These are phyloP conservation scores for Rhodotorula mucilaginosa DNA, from an alignment of 1,284 basidiomycete species.

Conservation along the genomic window DNA sequence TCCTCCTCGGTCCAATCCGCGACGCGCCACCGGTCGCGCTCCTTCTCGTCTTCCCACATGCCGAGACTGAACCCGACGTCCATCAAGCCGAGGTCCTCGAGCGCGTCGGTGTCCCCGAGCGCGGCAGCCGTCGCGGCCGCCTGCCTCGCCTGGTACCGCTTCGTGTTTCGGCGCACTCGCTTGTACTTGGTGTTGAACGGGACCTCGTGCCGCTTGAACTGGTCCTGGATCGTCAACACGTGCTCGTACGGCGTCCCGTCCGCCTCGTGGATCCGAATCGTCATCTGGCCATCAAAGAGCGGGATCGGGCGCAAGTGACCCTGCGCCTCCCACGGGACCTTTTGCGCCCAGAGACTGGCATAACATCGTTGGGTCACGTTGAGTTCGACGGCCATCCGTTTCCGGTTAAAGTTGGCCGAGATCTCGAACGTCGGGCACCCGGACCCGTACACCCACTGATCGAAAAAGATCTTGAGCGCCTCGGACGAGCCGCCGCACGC, in stretches of 20 bases:
- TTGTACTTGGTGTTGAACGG: slow-evolving; percentile 99
- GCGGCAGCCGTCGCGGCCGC: slow-evolving; percentile 89
- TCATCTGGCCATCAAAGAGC: slow-evolving; percentile 95
- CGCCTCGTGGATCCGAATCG: slow-evolving; percentile 96
- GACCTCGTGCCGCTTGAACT: slow-evolving; percentile 89
- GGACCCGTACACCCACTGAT: slow-evolving; percentile 98
- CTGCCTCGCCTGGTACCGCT: slow-evolving; percentile 89
- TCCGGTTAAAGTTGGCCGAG: slow-evolving; percentile 88
- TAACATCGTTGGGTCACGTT: slow-evolving; percentile 85
- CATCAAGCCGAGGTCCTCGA: slow-evolving; percentile 88
- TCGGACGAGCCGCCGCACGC: slow-evolving; percentile 59
- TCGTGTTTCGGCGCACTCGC: slow-evolving; percentile 88
- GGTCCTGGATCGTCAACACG: slow-evolving; percentile 82
- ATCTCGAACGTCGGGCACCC: slow-evolving; percentile 91
- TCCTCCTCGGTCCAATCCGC: slow-evolving; percentile 98
- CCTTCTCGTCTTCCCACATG: slow-evolving; percentile 92
- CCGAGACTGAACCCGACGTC: slow-evolving; percentile 95
- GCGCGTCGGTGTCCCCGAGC: slow-evolving; percentile 82
- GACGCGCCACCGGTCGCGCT: slow-evolving; percentile 91
- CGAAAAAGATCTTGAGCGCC: slow-evolving; percentile 83
- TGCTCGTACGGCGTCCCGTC: slow-evolving; percentile 99
- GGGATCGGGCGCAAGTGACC: slow-evolving; percentile 69
- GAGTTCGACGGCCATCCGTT: slow-evolving; percentile 97
- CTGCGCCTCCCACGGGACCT: slow-evolving; percentile 63
- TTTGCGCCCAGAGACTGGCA: slow-evolving; percentile 62